Conservation (phyloP, 345 rosid species). For the Citrus trifoliata region DNA sequence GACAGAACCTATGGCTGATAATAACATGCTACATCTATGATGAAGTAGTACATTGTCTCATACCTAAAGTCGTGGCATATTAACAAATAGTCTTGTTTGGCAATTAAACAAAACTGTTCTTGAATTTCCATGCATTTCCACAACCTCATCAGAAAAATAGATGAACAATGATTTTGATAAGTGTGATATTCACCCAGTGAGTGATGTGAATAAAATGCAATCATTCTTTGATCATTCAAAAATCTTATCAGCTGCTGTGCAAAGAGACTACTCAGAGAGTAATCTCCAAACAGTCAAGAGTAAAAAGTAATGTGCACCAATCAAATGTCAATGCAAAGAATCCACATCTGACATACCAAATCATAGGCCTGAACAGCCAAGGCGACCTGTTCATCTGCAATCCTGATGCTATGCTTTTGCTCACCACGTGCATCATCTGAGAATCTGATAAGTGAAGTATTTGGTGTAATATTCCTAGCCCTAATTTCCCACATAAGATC, state of each 20-base stretch:
- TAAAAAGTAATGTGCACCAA: neutral
- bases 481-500: constrained; percentile 59
- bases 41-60: neutral
- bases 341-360: constrained; percentile 47
- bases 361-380: constrained; percentile 90
- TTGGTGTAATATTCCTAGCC: constrained; percentile 52
- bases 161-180: neutral
- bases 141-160: neutral
- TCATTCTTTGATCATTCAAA: neutral
- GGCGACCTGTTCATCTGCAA: constrained; percentile 92
- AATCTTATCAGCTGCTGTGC: neutral
- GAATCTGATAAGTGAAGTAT: constrained; percentile 54
- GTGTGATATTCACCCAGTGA: neutral
- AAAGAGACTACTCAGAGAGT: neutral
- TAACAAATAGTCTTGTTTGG: neutral
- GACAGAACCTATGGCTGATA: neutral
- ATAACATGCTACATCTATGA: neutral
- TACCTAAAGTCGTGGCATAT: neutral
- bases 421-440: constrained; percentile 87
- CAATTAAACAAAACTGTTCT: neutral
- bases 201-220: neutral
- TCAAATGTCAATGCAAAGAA: neutral
- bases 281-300: neutral
- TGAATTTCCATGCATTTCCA: neutral
- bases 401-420: constrained; percentile 86